Base-by-base conservation (phyloP, 768 basidiomycete species). In the Leccinum arenicola region DNA sequence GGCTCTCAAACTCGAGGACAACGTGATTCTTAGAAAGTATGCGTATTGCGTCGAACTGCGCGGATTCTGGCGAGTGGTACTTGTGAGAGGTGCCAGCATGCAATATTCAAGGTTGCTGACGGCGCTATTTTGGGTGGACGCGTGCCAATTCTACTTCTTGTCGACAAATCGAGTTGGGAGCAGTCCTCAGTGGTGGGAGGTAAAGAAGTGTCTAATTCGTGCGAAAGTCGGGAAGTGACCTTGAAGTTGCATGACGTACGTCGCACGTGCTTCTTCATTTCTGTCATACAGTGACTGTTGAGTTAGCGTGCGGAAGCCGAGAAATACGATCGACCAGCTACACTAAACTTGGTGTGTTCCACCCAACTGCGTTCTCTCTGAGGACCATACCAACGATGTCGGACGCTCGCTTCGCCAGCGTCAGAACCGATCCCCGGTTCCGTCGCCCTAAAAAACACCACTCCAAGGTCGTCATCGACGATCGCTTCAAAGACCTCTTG, bases 371-470 rank as follows among this genome's bases (percentile, higher is more conserved):
- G 3, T 31, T 52, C 21, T 33, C 58, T 47, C 17, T 12, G 21
- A 21, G 45, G n/a, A 19, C 45, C 15, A 10, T 19, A 45, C 45
- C 15, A 47, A 47, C 45, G 23, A 64, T 89, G 86, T 84, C 88
- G 14, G 92, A 97, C 74, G 80, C 90, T n/a, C 84, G 96, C 21
- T 99, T 98, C 73, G 83, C 89, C 19, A 80, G 91, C 54, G 79
- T 98, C 56, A 88, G 85, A 70, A 86, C 93, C 14, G 96, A 99
- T 71, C 97, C 97, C 50, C 86, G 97, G 52, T 99, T 99, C 77
- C 81, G 95, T 25, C 82, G 84, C 33, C 90, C 92, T 2, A 91
- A 86, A 71, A 92, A 88, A 73, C 84, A 87, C 36, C 77, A 85
- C 58, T 77, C 84, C 63, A 97, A 95, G 74, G 88, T 97, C 54